Evolutionary conservation across 2,329 filamentous ascomycete species (phyloP).

Genomic region (Dactylellina haptotyla): DNA sequence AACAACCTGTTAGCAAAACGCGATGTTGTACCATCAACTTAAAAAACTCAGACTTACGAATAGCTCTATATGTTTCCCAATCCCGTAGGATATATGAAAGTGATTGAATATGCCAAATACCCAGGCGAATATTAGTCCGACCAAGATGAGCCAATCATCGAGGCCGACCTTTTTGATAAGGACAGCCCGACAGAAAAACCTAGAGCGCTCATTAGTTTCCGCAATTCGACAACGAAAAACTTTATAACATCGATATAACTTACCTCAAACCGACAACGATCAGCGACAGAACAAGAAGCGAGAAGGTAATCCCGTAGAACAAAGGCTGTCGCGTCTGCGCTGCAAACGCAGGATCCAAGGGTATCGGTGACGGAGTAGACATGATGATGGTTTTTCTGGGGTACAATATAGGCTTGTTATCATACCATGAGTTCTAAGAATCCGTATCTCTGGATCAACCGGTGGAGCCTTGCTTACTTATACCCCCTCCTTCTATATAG

Average conservation of each 20-base stretch:
- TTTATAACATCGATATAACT: constrained; percentile 2
- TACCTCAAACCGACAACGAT: constrained; percentile 29
- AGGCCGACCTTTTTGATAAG: constrained; percentile 53
- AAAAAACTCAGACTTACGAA: constrained; percentile 57
- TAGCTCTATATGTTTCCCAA: constrained; percentile 58
- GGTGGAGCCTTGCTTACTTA: constrained; percentile 7
- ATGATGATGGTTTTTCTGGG: neutral
- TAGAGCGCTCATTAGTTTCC: constrained; percentile 5
- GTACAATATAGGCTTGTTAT: neutral
- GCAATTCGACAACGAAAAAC: constrained; percentile 13
- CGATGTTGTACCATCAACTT: neutral
- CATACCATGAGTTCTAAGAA: neutral
- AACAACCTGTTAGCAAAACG: constrained; percentile 3
- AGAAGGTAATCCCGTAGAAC: constrained; percentile 36
- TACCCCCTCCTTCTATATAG: neutral
- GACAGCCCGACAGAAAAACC: constrained; percentile 55
- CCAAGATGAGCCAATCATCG: constrained; percentile 62
- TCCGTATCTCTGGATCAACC: constrained; percentile 2
- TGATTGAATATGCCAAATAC: constrained; percentile 54
- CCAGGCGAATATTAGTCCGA: constrained; percentile 56
- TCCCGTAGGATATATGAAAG: constrained; percentile 51
- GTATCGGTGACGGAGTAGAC: constrained; percentile 6
- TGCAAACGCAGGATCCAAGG: constrained; percentile 31
- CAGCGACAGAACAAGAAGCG: constrained; percentile 19
- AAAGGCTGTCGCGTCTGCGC: constrained; percentile 25